A percentile compares a stretch with the other conserved stretches of the same genome.
phyloP scores from a whole-genome alignment of 768 basidiomycete genomes.

The Lactarius sanguifluus region DNA sequence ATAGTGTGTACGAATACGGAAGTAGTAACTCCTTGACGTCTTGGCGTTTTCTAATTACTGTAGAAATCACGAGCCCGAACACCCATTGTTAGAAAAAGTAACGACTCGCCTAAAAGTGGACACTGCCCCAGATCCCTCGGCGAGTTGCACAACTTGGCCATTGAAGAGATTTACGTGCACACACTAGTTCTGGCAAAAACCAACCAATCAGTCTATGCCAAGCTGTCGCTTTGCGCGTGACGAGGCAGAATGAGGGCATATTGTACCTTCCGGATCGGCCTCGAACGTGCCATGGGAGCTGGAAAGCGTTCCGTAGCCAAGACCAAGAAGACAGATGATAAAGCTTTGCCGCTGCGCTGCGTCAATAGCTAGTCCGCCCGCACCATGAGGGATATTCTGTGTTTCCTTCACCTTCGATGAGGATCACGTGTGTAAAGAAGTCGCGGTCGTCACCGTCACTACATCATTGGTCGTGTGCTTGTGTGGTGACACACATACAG shows the following conservation, averaged over 20 bases:
- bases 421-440: conserved; percentile 38
- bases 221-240: neutral
- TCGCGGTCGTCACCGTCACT: neutral
- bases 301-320: neutral
- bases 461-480: neutral
- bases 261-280: conserved; percentile 40
- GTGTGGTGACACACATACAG: conserved; percentile 18
- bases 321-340: neutral
- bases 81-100: conserved; percentile 36
- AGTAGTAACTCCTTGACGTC: conserved; percentile 1
- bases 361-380: conserved; percentile 41
- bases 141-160: conserved; percentile 46
- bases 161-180: conserved; percentile 45
- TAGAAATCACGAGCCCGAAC: neutral
- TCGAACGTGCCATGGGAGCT: conserved; percentile 37
- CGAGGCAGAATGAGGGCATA: neutral
- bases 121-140: conserved; percentile 47
- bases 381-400: conserved; percentile 44
- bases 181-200: conserved; percentile 47
- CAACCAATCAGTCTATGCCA: neutral
- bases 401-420: conserved; percentile 50
- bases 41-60: conserved; percentile 15
- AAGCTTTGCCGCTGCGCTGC: conserved; percentile 38
- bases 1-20: neutral
- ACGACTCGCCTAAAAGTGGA: conserved; percentile 46